phyloP scores from a whole-genome alignment of 2,329 filamentous ascomycete genomes.

The Clarireedia paspali region DNA sequence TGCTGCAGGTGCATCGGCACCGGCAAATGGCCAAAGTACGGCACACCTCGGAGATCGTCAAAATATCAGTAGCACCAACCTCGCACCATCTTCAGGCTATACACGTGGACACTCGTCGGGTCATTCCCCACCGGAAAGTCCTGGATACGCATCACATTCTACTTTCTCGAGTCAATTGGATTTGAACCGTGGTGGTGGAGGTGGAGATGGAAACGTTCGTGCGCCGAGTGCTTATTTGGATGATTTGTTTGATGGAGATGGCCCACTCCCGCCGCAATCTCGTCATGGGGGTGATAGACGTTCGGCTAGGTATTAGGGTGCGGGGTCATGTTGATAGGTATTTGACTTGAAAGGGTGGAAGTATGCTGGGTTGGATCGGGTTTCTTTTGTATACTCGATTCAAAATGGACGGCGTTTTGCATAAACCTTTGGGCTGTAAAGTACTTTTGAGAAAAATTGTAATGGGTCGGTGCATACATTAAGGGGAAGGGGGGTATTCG shows the following conservation, averaged over 20 bases:
- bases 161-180: slow-evolving; percentile 58
- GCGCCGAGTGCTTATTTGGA: slow-evolving; percentile 87
- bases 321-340: no score
- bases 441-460: no score
- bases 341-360: no score
- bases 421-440: no score
- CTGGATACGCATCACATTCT: slow-evolving; percentile 28
- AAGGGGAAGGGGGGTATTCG: no score
- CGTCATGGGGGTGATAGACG: no score
- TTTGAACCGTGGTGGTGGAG: slow-evolving; percentile 33
- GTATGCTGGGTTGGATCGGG: no score
- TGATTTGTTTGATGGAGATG: slow-evolving; percentile 65
- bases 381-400: no score
- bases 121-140: slow-evolving; percentile 53
- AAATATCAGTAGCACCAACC: slow-evolving; percentile 53
- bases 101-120: slow-evolving; percentile 37
- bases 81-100: slow-evolving; percentile 43
- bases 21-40: slow-evolving; percentile 28
- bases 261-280: neutral
- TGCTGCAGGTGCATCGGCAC: slow-evolving; percentile 47
- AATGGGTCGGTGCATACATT: no score
- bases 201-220: slow-evolving; percentile 52
- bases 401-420: no score
- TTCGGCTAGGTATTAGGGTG: no score
- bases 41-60: slow-evolving; percentile 27